Percentiles rank a stretch among this genome's conserved stretches.
These are phyloP conservation scores for Euphorbia lathyris DNA, from an alignment of 345 rosid genomes.

Conservation along the genomic window DNA sequence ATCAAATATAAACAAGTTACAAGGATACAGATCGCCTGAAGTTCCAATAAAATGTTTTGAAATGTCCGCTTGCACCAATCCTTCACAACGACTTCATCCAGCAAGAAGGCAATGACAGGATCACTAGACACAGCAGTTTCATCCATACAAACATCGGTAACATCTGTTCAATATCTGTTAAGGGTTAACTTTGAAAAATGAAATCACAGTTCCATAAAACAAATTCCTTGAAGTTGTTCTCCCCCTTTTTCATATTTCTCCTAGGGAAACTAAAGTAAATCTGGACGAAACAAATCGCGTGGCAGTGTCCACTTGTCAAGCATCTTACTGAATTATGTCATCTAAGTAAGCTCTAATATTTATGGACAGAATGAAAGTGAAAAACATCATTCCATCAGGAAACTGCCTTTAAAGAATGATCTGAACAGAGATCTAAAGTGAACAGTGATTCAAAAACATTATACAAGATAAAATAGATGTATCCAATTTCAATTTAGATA, in stretches of 20 bases:
- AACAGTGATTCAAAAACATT: background rate
- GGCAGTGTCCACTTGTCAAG: constrained; percentile 2
- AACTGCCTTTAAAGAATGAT: background rate
- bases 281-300: background rate
- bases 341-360: background rate
- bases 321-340: background rate
- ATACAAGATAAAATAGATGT: background rate
- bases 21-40: constrained; percentile 87
- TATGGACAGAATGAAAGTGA: background rate
- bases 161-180: constrained; percentile 64
- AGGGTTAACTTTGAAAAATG: constrained; percentile 29
- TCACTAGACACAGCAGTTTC: constrained; percentile 98
- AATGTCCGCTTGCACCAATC: constrained; percentile 94
- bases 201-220: background rate
- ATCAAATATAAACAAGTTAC: constrained; percentile 18
- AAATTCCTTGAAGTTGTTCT: background rate
- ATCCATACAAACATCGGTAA: constrained; percentile 94
- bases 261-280: background rate
- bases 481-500: background rate
- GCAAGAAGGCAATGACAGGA: constrained; percentile 87
- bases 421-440: background rate
- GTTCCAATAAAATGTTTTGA: constrained; percentile 50
- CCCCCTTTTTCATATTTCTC: background rate
- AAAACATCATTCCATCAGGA: background rate
- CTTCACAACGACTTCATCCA: constrained; percentile 98